These are phyloP conservation scores for Cladosporium austrohemisphaericum DNA, from an alignment of 2,329 filamentous ascomycete species.

Conservation along the genomic window DNA sequence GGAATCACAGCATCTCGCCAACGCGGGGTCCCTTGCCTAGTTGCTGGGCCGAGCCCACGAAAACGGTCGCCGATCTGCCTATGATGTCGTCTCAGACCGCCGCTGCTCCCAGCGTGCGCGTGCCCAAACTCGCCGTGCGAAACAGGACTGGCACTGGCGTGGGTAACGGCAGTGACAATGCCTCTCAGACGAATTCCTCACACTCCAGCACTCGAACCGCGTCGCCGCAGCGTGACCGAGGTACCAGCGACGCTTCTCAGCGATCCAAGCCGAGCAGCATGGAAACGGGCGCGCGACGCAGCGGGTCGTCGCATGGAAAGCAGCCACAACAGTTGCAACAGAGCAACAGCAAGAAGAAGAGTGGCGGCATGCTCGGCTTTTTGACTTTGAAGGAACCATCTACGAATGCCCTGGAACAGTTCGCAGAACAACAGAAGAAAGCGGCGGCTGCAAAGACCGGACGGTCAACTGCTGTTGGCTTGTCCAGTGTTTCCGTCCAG, in stretches of 20 bases:
- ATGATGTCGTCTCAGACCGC: conserved; percentile 12
- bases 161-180: background rate
- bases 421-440: conserved; percentile 41
- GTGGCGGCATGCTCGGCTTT: conserved; percentile 41
- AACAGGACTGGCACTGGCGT: conserved; percentile 10
- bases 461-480: conserved; percentile 28
- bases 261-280: conserved; percentile 5
- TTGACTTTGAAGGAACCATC: conserved; percentile 50
- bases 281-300: conserved; percentile 1
- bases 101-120: conserved; percentile 18
- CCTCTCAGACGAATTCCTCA: conserved; percentile 4
- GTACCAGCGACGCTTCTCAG: conserved; percentile 9
- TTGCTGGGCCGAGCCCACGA: background rate
- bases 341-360: conserved; percentile 31
- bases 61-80: conserved; percentile 11
- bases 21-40: conserved; percentile 11
- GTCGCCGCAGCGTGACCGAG: background rate
- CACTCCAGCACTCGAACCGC: background rate
- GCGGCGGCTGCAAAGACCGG: conserved; percentile 20
- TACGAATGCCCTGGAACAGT: conserved; percentile 44
- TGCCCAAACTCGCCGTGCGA: conserved; percentile 26
- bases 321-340: conserved; percentile 10
- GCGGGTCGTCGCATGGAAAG: conserved; percentile 2
- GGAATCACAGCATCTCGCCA: conserved; percentile 12
- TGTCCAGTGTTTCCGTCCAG: conserved; percentile 40